A percentile compares a stretch with the other conserved stretches of the same genome.
These are phyloP conservation scores for Fragosphaeria purpurea DNA, from an alignment of 2,329 filamentous ascomycete genomes.

Conservation along the genomic window DNA sequence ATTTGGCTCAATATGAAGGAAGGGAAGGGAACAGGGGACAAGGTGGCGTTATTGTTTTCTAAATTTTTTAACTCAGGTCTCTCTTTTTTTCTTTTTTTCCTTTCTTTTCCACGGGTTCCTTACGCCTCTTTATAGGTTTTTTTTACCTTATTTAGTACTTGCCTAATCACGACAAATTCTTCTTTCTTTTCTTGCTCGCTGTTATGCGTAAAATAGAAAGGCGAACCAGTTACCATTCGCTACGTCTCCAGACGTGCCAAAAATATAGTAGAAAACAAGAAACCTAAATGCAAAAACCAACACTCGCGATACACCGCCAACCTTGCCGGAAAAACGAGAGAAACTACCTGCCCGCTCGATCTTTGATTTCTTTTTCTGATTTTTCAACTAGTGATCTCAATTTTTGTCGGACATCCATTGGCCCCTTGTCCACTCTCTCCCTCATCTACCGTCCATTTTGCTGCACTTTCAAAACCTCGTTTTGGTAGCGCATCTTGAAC, in stretches of 20 bases:
- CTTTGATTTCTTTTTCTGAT: no score
- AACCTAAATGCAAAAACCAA: no score
- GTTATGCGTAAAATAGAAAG: no score
- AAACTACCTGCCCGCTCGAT: no score
- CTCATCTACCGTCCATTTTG: constrained; percentile 9
- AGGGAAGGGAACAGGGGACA: no score
- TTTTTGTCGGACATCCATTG: not conserved
- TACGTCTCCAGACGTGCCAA: not conserved
- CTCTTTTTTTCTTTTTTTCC: not conserved
- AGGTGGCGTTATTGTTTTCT: not conserved
- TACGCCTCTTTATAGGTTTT: not conserved
- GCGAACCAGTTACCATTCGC: not conserved
- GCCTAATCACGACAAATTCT: not conserved
- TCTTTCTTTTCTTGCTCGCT: no score
- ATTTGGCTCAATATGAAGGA: not conserved
- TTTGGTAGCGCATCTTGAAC: constrained; percentile 74
- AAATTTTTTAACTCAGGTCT: not conserved
- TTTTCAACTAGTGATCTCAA: no score
- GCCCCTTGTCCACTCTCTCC: not conserved
- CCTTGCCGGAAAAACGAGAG: no score
- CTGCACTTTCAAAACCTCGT: constrained; percentile 53
- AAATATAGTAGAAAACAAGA: no score
- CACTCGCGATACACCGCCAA: no score
- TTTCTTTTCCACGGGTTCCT: not conserved
- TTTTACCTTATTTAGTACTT: not conserved